These are phyloP conservation scores for Plasmodium fragile DNA, from an alignment of 169 alveolate genomes.

Conservation along the genomic window DNA sequence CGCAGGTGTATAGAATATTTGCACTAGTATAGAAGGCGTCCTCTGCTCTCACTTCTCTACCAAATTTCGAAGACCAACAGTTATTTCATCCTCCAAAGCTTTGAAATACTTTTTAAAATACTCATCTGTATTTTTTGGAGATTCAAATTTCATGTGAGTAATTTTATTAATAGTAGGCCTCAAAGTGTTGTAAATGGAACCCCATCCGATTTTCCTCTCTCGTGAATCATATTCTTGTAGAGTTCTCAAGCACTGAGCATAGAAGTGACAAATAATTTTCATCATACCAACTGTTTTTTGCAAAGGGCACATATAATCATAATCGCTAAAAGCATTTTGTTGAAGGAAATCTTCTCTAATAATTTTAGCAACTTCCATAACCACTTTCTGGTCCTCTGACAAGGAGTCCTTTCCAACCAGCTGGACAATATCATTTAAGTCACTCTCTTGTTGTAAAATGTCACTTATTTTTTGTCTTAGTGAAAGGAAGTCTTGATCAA, in stretches of 20 bases:
- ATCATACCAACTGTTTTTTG: conserved; percentile 98
- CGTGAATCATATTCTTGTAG: conserved; percentile 87
- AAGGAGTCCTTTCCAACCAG: conserved; percentile 99
- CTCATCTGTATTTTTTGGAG: conserved; percentile 75
- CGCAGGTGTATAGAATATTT: not conserved
- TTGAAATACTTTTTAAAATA: conserved; percentile 75
- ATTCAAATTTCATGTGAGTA: conserved; percentile 93
- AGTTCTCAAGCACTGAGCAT: conserved; percentile 91
- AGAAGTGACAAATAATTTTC: conserved; percentile 94
- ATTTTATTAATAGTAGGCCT: conserved; percentile 92
- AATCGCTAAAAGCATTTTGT: conserved; percentile 98
- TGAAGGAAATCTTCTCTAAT: conserved; percentile 98
- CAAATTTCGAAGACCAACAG: conserved; percentile 66
- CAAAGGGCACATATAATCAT: conserved; percentile 98
- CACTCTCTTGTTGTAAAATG: conserved; percentile 96
- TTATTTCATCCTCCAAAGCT: conserved; percentile 72
- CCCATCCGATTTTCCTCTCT: conserved; percentile 94
- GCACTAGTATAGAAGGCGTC: not conserved
- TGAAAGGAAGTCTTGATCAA: conserved; percentile 94
- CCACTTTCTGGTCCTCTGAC: conserved; percentile 95
- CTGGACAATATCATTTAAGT: conserved; percentile 97
- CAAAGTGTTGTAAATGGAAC: conserved; percentile 93
- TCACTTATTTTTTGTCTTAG: conserved; percentile 94
- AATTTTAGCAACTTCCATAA: conserved; percentile 96
- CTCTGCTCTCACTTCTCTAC: conserved; percentile 25